A percentile compares a stretch with the other conserved stretches of the same genome.
phyloP scores from a whole-genome alignment of 2,329 filamentous ascomycete species.

The Claviceps digitariae region DNA sequence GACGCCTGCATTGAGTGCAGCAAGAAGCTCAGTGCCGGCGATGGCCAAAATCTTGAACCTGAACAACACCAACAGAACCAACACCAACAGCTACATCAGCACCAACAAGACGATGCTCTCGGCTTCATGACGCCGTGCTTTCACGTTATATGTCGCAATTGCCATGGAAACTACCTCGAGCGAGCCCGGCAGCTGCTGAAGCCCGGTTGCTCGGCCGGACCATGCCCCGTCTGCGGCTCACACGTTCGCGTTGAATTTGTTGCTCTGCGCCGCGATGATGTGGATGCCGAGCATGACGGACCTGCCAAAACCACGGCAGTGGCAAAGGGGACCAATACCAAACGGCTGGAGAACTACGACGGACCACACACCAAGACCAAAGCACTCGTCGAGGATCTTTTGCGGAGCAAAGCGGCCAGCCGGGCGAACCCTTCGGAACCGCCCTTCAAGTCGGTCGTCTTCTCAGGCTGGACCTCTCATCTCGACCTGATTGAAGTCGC shows the following conservation, averaged over 20 bases:
- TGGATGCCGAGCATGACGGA: conserved; percentile 42
- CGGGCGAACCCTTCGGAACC: conserved; percentile 47
- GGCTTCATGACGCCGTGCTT: conserved; percentile 79
- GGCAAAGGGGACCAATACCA: conserved; percentile 29
- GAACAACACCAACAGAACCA: conserved; percentile 31
- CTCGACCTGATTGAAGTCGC: conserved; percentile 84
- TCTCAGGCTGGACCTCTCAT: conserved; percentile 92
- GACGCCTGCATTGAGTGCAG: conserved; percentile 62
- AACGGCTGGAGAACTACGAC: conserved; percentile 52
- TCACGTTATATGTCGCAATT: conserved; percentile 68
- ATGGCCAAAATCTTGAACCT: conserved; percentile 41
- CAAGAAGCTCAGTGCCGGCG: conserved; percentile 44
- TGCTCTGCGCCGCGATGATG: conserved; percentile 50
- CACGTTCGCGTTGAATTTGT: conserved; percentile 52
- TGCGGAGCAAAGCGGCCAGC: conserved; percentile 49
- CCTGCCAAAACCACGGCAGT: conserved; percentile 23
- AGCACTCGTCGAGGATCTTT: conserved; percentile 63
- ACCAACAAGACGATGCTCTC: conserved; percentile 46
- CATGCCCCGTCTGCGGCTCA: conserved; percentile 56
- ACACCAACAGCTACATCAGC: not conserved
- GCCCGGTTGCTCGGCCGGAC: conserved; percentile 27
- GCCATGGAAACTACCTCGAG: conserved; percentile 48
- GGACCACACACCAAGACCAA: conserved; percentile 89
- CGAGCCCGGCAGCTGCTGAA: conserved; percentile 29
- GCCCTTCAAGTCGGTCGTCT: conserved; percentile 85